phyloP scores from a whole-genome alignment of 305 asterid species.

The Fraxinus albicans region DNA sequence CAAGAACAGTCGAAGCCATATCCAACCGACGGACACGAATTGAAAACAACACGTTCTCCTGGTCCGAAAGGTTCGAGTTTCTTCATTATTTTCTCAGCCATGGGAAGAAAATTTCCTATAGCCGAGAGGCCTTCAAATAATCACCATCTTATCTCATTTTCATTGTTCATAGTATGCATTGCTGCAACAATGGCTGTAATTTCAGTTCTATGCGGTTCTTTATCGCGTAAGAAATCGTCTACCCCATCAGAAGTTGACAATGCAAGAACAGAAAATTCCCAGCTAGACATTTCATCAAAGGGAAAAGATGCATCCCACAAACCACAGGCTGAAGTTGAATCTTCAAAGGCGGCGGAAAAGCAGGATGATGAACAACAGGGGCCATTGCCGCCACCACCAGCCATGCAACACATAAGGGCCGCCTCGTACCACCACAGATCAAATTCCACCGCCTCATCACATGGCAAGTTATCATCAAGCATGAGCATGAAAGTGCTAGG shows the following conservation, averaged over 20 bases:
- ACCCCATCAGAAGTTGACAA: neutral
- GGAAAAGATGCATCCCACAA: neutral
- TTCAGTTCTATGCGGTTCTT: conserved; percentile 40
- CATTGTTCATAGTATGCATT: conserved; percentile 27
- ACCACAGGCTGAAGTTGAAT: neutral
- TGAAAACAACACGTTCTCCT: neutral
- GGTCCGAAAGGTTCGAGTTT: neutral
- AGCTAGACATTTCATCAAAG: neutral
- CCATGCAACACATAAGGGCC: conserved; percentile 16
- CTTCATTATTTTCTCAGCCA: conserved; percentile 16
- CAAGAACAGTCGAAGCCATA: neutral
- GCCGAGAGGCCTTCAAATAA: conserved; percentile 19
- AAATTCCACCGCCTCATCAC: conserved; percentile 16
- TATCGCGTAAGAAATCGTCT: conserved; percentile 17
- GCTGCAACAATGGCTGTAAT: conserved; percentile 29
- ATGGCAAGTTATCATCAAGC: conserved; percentile 25
- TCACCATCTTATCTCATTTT: conserved; percentile 27
- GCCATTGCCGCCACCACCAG: conserved; percentile 42
- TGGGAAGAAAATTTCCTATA: conserved; percentile 43
- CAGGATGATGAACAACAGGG: conserved; percentile 7
- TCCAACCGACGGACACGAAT: neutral
- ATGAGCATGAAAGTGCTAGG: conserved; percentile 37
- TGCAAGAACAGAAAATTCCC: conserved; percentile 2
- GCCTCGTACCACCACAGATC: conserved; percentile 31
- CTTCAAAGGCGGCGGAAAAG: neutral